These are phyloP conservation scores for Symbiodinium natans DNA, from an alignment of 73 alveolate species.

Conservation along the genomic window DNA sequence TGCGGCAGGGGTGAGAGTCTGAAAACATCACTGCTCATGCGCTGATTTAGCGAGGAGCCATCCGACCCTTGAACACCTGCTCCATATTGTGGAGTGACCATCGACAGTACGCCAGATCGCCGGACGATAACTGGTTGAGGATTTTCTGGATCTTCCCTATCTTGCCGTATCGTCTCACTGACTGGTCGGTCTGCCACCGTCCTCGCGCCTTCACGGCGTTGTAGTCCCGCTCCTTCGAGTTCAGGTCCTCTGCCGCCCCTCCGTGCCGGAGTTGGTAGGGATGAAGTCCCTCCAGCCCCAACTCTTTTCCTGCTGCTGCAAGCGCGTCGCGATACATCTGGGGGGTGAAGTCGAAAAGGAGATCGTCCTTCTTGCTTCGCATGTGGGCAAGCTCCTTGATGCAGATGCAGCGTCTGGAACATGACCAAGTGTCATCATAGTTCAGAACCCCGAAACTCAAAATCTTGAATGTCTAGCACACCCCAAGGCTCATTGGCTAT, in stretches of 20 bases:
- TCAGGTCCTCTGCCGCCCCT: conserved; percentile 34
- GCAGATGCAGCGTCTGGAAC: no score
- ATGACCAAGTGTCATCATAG: no score
- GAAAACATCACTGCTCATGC: background rate
- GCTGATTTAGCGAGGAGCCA: background rate
- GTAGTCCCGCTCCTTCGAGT: background rate
- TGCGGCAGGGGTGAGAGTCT: background rate
- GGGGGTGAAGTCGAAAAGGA: background rate
- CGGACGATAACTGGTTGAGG: background rate
- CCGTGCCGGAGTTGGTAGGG: conserved; percentile 53
- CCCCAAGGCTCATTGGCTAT: no score
- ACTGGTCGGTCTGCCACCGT: conserved; percentile 43
- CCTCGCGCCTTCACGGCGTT: conserved; percentile 18
- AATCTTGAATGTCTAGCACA: no score
- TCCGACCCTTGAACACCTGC: conserved; percentile 4
- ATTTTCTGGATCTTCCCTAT: conserved; percentile 3
- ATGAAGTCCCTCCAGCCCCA: background rate
- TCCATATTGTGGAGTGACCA: background rate
- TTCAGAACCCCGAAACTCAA: no score
- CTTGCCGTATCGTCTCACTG: conserved; percentile 39
- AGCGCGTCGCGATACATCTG: background rate
- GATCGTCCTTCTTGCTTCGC: background rate
- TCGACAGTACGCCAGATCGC: background rate
- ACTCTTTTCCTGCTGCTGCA: background rate
- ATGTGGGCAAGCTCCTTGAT: background rate